Evolutionary conservation across 78 protist genomes (phyloP).

Genomic region (Salpingoeca rosetta): DNA sequence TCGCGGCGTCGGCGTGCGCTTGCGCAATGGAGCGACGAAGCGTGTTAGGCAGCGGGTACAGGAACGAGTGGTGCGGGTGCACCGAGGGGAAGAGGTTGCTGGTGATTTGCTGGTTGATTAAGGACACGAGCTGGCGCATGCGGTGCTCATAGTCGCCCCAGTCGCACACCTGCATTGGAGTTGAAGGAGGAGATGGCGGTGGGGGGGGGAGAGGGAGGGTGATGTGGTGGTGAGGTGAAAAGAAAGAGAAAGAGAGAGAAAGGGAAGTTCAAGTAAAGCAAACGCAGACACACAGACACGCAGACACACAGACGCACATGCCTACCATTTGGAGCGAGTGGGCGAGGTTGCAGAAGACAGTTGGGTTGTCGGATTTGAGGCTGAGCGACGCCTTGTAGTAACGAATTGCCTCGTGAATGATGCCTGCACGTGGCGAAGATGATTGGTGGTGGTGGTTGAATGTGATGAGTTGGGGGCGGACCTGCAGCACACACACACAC

Average conservation of each 20-base stretch:
- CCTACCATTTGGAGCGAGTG: slow-evolving; percentile 7
- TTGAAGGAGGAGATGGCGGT: too few species aligned
- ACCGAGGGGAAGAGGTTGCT: background rate
- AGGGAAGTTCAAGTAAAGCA: too few species aligned
- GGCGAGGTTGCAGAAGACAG: background rate
- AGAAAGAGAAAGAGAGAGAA: too few species aligned
- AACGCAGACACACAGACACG: too few species aligned
- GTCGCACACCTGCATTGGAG: too few species aligned
- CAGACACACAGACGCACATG: too few species aligned
- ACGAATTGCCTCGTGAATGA: background rate
- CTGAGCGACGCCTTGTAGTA: background rate
- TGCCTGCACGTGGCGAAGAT: too few species aligned
- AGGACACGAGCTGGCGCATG: slow-evolving; percentile 2
- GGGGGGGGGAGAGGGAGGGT: too few species aligned
- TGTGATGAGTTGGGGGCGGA: too few species aligned
- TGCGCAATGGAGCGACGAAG: background rate
- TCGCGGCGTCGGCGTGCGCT: background rate
- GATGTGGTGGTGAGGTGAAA: too few species aligned
- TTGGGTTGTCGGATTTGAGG: background rate
- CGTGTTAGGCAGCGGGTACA: background rate
- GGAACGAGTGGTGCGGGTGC: slow-evolving; percentile 10
- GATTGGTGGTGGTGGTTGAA: too few species aligned
- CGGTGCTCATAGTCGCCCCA: background rate
- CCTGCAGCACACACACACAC: too few species aligned
- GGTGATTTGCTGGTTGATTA: background rate